Conservation (phyloP, 306 rosid genomes). For the Gastrolobium villosum region DNA sequence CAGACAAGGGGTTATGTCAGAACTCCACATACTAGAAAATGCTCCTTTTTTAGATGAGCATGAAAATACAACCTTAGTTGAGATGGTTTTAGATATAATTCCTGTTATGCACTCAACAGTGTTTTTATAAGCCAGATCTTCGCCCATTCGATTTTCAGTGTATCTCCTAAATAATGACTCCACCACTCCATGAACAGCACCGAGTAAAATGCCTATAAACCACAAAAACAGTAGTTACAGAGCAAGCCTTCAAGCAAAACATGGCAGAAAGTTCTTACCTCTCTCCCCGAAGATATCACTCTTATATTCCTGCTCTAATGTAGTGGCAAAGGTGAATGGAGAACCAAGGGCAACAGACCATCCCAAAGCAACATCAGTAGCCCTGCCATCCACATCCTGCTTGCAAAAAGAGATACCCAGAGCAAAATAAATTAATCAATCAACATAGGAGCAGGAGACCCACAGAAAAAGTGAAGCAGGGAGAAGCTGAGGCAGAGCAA, state of each 20-base stretch:
- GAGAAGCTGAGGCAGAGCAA: not conserved
- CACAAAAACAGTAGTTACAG: constrained; percentile 49
- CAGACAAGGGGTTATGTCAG: constrained; percentile 21
- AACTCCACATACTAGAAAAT: not conserved
- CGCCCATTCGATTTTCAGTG: constrained; percentile 90
- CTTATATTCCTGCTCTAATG: constrained; percentile 94
- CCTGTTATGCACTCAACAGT: constrained; percentile 95
- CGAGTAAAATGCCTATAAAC: constrained; percentile 86
- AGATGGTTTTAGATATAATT: constrained; percentile 73
- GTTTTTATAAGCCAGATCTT: constrained; percentile 92
- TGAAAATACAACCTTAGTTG: constrained; percentile 62
- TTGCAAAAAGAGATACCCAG: constrained; percentile 22
- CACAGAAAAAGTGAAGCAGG: not conserved
- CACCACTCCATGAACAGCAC: constrained; percentile 98
- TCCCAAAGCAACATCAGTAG: constrained; percentile 93
- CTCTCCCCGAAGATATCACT: constrained; percentile 99
- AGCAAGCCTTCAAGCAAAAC: not conserved
- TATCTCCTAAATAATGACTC: constrained; percentile 93
- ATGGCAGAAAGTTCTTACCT: constrained; percentile 56
- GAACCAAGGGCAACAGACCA: constrained; percentile 99
- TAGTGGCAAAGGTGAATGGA: constrained; percentile 97
- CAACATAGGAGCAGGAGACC: constrained; percentile 19
- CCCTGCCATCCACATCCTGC: constrained; percentile 97
- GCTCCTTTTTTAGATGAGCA: not conserved
- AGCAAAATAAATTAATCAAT: constrained; percentile 17